These are phyloP conservation scores for Sphaerulina populicola DNA, from an alignment of 2,329 filamentous ascomycete species.

Conservation along the genomic window DNA sequence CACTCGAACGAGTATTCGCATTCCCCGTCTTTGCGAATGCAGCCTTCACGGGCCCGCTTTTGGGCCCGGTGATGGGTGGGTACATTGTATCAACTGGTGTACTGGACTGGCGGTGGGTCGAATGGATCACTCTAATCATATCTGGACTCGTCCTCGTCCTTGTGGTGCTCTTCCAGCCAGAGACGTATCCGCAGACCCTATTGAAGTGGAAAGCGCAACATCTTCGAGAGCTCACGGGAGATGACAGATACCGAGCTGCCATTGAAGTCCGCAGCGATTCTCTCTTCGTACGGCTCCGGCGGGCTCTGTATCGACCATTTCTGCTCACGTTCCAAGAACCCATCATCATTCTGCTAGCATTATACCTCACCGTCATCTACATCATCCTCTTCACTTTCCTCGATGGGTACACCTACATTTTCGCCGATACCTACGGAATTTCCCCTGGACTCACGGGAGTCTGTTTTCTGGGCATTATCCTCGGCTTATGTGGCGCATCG, in stretches of 20 bases:
- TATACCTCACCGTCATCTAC: slow-evolving; percentile 47
- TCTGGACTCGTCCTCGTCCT: slow-evolving; percentile 25
- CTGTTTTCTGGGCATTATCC: slow-evolving; percentile 17
- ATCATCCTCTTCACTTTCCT: slow-evolving; percentile 50
- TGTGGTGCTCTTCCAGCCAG: slow-evolving; percentile 41
- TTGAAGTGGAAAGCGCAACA: slow-evolving; percentile 34
- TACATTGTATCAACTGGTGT: slow-evolving; percentile 35
- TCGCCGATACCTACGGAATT: slow-evolving; percentile 43
- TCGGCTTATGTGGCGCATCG: slow-evolving; percentile 14
- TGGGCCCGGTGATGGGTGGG: slow-evolving; percentile 41
- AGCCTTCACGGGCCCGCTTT: slow-evolving; percentile 36
- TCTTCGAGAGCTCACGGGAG: slow-evolving; percentile 29
- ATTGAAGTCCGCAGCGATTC: slow-evolving; percentile 39
- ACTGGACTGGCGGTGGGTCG: slow-evolving; percentile 42
- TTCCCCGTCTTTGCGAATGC: slow-evolving; percentile 46
- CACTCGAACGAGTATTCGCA: slow-evolving; percentile 34
- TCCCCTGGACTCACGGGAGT: slow-evolving; percentile 23
- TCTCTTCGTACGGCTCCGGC: slow-evolving; percentile 32
- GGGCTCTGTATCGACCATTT: slow-evolving; percentile 38
- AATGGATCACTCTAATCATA: slow-evolving; percentile 36
- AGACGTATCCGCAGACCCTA: slow-evolving; percentile 42
- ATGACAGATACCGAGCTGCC: slow-evolving; percentile 42
- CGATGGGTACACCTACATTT: slow-evolving; percentile 47
- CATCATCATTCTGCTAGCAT: slow-evolving; percentile 40
- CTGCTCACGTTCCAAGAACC: slow-evolving; percentile 32